Evolutionary conservation across 108 stramenopile species (phyloP).

Genomic region (Mediolabrus comicus): DNA sequence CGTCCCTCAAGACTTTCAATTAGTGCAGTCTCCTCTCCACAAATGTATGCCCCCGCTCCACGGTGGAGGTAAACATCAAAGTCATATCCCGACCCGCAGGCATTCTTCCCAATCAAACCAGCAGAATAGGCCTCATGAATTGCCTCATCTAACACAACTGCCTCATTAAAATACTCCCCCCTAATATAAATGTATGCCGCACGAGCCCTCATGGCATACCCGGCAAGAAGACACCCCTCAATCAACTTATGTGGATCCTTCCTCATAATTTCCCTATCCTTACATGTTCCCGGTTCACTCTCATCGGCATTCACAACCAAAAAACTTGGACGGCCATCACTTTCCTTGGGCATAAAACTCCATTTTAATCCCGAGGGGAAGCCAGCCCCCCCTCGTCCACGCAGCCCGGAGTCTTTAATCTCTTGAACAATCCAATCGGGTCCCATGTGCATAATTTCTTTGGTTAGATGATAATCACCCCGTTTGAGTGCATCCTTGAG

Average conservation of each 20-base stretch:
- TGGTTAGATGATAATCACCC: conserved; percentile 93
- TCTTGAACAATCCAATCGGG: conserved; percentile 99
- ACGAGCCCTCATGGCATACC: conserved; percentile 99
- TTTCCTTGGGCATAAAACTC: conserved; percentile 99
- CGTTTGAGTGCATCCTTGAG: conserved; percentile 93
- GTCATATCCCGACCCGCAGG: conserved; percentile 98
- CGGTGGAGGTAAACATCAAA: conserved; percentile 99
- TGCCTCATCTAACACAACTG: conserved; percentile 98
- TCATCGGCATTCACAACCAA: conserved; percentile 99
- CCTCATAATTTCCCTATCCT: conserved; percentile 99
- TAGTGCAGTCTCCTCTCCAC: conserved; percentile 99
- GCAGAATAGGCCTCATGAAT: conserved; percentile 98
- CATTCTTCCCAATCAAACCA: conserved; percentile 96
- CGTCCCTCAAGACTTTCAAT: conserved; percentile 97
- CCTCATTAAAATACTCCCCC: conserved; percentile 99
- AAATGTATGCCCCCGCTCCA: conserved; percentile 99
- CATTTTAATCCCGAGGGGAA: conserved; percentile 99
- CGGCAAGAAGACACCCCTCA: conserved; percentile 98
- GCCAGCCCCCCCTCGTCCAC: conserved; percentile 98
- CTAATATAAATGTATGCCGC: conserved; percentile 99
- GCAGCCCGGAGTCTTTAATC: conserved; percentile 98
- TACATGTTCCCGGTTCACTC: conserved; percentile 99
- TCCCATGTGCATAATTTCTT: conserved; percentile 98
- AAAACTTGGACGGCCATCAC: conserved; percentile 97
- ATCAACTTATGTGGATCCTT: conserved; percentile 99